phyloP scores from a whole-genome alignment of 1,284 basidiomycete genomes.

The Pholiota adiposa region DNA sequence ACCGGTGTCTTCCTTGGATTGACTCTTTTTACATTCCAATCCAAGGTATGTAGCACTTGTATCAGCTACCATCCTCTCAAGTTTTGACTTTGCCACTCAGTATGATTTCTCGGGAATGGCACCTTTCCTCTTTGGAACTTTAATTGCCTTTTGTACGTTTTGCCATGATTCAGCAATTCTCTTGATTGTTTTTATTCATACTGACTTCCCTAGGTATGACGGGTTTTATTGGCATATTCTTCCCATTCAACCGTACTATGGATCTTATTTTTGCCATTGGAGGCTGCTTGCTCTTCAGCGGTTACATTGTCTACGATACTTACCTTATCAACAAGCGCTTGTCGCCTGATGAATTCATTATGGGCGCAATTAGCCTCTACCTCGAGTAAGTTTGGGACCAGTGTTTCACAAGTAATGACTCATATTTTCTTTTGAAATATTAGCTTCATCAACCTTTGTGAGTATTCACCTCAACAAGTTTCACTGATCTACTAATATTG shows the following conservation, averaged over 20 bases:
- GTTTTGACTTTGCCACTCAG: conserved; percentile 37
- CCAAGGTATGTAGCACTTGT: conserved; percentile 58
- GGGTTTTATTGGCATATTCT: conserved; percentile 76
- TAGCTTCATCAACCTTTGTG: conserved; percentile 79
- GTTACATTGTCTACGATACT: conserved; percentile 86
- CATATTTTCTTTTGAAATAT: conserved; percentile 6
- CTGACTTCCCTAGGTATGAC: conserved; percentile 59
- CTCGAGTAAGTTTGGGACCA: conserved; percentile 65
- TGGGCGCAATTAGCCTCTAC: conserved; percentile 86
- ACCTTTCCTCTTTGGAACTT: conserved; percentile 80
- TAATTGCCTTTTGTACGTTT: conserved; percentile 69
- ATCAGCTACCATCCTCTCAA: background rate
- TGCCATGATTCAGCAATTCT: background rate
- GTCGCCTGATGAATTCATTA: conserved; percentile 87
- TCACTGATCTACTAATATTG: conserved; percentile 9
- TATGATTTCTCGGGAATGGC: conserved; percentile 89
- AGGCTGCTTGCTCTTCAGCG: conserved; percentile 84
- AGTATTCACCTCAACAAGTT: conserved; percentile 31
- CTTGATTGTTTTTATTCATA: background rate
- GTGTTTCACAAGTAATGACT: conserved; percentile 8
- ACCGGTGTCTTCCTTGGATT: conserved; percentile 87
- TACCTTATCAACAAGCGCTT: conserved; percentile 81
- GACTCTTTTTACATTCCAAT: conserved; percentile 85
- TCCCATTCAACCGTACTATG: conserved; percentile 78
- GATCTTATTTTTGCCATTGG: conserved; percentile 80